phyloP scores from a whole-genome alignment of 176 grass and related monocot species.

The Juncus effusus region DNA sequence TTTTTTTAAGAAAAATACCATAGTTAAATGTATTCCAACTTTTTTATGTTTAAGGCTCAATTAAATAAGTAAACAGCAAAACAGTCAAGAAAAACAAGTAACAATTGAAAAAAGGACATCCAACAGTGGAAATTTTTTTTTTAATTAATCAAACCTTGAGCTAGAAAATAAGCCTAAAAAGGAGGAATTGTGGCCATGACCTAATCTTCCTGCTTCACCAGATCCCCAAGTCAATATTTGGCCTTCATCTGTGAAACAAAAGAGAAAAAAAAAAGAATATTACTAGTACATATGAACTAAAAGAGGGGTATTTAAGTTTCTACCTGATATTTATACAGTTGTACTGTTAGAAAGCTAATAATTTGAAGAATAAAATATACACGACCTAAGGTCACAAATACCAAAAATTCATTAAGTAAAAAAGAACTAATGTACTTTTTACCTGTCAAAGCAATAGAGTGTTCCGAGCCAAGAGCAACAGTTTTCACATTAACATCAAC shows the following conservation, averaged over 20 bases:
- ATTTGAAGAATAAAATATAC: neutral
- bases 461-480: constrained; percentile 78
- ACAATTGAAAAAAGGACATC: too few relatives aligned
- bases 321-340: too few relatives aligned
- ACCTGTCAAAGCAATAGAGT: constrained; percentile 86
- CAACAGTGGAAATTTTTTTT: too few relatives aligned
- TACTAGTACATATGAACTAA: neutral
- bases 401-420: neutral
- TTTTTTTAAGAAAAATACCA: too few relatives aligned
- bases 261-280: neutral
- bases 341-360: neutral
- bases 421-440: constrained; percentile 11
- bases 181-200: constrained; percentile 72
- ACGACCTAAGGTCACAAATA: neutral
- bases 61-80: too few relatives aligned
- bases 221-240: constrained; percentile 89
- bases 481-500: constrained; percentile 56
- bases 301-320: neutral
- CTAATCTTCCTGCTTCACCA: constrained; percentile 74
- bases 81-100: too few relatives aligned
- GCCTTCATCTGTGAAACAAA: constrained; percentile 45
- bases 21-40: too few relatives aligned
- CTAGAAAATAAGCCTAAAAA: constrained; percentile 54
- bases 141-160: constrained; percentile 49
- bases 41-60: too few relatives aligned